Conservation (phyloP, 2,329 filamentous ascomycete genomes). For the Ilyonectria mors-panacis region DNA sequence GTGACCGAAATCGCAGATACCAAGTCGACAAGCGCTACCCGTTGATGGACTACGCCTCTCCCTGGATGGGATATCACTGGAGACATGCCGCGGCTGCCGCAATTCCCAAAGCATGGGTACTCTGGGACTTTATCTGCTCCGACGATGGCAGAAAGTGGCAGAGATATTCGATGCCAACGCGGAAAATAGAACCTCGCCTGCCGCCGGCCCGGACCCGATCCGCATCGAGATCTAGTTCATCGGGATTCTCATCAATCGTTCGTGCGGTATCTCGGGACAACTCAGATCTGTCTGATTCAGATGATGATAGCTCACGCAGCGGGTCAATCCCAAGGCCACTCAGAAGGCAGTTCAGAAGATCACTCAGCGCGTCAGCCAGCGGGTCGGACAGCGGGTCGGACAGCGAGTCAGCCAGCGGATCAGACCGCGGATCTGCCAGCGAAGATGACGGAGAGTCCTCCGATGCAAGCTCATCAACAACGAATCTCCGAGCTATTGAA, state of each 20-base stretch:
- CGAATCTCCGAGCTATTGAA: not conserved
- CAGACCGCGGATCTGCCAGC: not conserved
- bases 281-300: not conserved
- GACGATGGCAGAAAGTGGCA: constrained; percentile 33
- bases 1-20: not conserved
- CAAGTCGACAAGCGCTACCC: constrained; percentile 9
- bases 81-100: constrained; percentile 25
- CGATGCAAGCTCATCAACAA: not conserved
- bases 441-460: not conserved
- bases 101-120: constrained; percentile 18
- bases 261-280: not conserved
- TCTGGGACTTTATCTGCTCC: constrained; percentile 41
- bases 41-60: constrained; percentile 31
- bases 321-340: not conserved
- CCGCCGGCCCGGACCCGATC: not conserved
- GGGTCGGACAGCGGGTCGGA: not conserved
- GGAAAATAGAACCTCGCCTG: not conserved
- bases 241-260: not conserved
- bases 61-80: constrained; percentile 36
- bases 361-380: not conserved
- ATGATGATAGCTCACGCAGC: not conserved
- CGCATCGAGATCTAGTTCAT: not conserved
- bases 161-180: constrained; percentile 12
- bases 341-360: too few species aligned
- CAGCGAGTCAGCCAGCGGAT: not conserved